phyloP scores from a whole-genome alignment of 176 grass and related monocot species.

The Oryza rufipogon region DNA sequence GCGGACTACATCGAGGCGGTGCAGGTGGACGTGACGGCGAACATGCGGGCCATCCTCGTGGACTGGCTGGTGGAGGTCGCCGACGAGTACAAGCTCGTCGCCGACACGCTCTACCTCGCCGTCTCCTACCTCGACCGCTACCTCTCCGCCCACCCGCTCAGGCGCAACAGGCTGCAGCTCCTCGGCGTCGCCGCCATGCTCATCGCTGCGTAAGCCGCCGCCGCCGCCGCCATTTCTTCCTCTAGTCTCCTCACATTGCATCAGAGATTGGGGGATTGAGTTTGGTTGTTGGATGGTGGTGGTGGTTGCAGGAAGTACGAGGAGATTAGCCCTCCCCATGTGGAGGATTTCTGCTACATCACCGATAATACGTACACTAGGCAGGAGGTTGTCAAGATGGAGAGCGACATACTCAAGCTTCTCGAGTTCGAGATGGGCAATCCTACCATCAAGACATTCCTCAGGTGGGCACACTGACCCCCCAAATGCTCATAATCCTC shows the following conservation, averaged over 20 bases:
- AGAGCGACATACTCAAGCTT: conserved; percentile 81
- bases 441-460: conserved; percentile 86
- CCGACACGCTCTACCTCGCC: conserved; percentile 83
- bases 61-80: conserved; percentile 98
- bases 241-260: background rate
- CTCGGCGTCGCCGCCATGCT: conserved; percentile 87
- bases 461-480: conserved; percentile 46
- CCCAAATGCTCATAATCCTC: background rate
- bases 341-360: conserved; percentile 95
- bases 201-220: conserved; percentile 69
- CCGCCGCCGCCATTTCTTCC: background rate
- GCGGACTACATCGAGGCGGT: conserved; percentile 73
- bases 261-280: background rate
- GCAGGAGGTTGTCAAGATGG: conserved; percentile 90
- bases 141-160: conserved; percentile 68
- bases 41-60: conserved; percentile 82
- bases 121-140: conserved; percentile 83
- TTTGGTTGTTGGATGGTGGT: background rate
- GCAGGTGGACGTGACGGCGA: conserved; percentile 70
- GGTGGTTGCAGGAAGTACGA: conserved; percentile 77
- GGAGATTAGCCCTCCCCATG: conserved; percentile 75
- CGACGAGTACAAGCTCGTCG: conserved; percentile 91
- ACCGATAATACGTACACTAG: conserved; percentile 95
- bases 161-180: conserved; percentile 77
- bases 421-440: conserved; percentile 87